A percentile compares a stretch with the other conserved stretches of the same genome.
These are phyloP conservation scores for Talaromyces verruculosus DNA, from an alignment of 2,329 filamentous ascomycete genomes.

Conservation along the genomic window DNA sequence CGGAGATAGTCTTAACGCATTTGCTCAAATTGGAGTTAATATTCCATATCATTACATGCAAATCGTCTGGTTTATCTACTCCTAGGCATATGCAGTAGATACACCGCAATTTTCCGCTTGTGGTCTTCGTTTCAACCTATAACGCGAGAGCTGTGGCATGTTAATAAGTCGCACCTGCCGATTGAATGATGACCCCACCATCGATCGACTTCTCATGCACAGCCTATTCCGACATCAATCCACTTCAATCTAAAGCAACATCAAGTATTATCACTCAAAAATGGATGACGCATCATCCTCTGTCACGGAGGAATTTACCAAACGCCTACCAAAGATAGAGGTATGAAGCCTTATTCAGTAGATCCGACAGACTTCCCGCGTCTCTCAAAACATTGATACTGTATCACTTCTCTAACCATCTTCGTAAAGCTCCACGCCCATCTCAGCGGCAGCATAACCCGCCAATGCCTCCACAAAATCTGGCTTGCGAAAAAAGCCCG, in stretches of 20 bases:
- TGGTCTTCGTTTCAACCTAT: neutral
- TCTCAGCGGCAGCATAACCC: constrained; percentile 74
- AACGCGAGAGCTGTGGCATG: neutral
- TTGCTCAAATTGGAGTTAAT: too few species aligned
- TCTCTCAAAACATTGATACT: neutral
- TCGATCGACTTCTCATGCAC: neutral
- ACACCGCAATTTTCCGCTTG: neutral
- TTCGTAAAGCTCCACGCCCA: constrained; percentile 72
- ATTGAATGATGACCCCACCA: neutral
- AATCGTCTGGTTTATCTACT: neutral
- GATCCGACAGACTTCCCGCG: neutral
- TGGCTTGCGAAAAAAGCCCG: constrained; percentile 61
- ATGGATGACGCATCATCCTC: constrained; percentile 3
- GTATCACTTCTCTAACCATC: neutral
- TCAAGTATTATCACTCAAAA: neutral
- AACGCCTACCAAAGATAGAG: constrained; percentile 40
- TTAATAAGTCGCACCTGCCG: neutral
- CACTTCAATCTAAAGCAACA: neutral
- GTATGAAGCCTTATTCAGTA: constrained; percentile 24
- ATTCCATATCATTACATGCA: neutral
- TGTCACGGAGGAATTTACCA: constrained; percentile 35
- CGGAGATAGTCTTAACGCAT: neutral
- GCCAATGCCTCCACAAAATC: constrained; percentile 69
- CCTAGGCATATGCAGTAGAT: neutral
- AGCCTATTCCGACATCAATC: neutral